Base-by-base conservation (phyloP, 2,329 filamentous ascomycete species). In the Trichoderma sp. region DNA sequence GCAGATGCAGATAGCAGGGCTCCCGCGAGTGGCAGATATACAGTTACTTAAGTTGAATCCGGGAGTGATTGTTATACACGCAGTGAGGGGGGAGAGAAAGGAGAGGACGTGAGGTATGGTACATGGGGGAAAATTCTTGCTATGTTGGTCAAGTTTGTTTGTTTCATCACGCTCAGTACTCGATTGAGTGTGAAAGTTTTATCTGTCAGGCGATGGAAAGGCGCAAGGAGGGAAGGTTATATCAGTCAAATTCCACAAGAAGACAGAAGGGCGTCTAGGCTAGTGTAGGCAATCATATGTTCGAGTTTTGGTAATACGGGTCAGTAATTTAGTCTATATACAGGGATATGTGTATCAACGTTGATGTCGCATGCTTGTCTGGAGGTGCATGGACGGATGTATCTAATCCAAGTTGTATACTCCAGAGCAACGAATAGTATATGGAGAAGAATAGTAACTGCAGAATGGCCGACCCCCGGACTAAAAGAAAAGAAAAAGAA, bases 1-100 rank as follows among this genome's bases (percentile, higher is more conserved):
- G 92, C 91, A 29, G 94, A 97, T 74, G 90, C 91, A n/a, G 91
- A 95, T 76, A 90, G 88, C 69, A 87, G 93, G 70, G 90, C 91
- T 15, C 91, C 92, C 1, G 89, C 89, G 25, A 90, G 89, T 75
- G 92, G 92, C 68, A 87, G 94, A 74, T 99, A 98, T 77, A 96
- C 88, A 54, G 93, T 98, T 74, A 88, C 93, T 67, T 96, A 83
- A 13, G 27, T 27, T 17, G 27, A 5, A 13, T n/a, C 34, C 19
- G 15, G 27, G 27, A 17, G 13, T 9, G 12, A n/a, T 52, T 64
- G 9, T 32, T 53, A 10, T 22, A 54, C 19, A 34, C 52, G 34
- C 5, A 6, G 29, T 15, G 2, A 13, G 29, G 19, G 10, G 7
- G 27, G 19, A 56, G 10, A 34, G 5, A 34, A n/a, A 34, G 2